Evolutionary conservation across 2,329 filamentous ascomycete species (phyloP).

Genomic region (Zasmidium citrigriseum): DNA sequence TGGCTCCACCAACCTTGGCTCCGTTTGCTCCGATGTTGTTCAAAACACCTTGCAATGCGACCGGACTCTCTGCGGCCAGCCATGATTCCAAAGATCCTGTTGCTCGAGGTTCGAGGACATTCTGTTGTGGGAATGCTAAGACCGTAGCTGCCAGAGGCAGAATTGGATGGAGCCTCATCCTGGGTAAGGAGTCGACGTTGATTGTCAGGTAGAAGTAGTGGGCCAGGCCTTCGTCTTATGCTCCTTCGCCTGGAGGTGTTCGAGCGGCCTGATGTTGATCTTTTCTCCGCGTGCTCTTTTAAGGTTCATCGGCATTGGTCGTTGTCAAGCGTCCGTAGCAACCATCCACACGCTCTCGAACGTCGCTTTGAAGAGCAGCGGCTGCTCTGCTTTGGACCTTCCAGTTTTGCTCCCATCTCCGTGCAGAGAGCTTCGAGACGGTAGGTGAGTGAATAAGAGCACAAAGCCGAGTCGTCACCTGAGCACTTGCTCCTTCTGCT

Average conservation of each 20-base stretch:
- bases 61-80: slow-evolving; percentile 47
- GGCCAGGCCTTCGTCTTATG: background rate
- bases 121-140: slow-evolving; percentile 9
- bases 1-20: slow-evolving; percentile 49
- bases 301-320: background rate
- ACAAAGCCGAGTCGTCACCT: background rate
- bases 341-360: background rate
- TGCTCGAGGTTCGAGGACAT: slow-evolving; percentile 15
- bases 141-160: background rate
- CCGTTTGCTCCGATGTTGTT: slow-evolving; percentile 59
- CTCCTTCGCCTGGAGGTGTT: background rate
- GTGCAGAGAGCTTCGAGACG: background rate
- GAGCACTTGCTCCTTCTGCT: background rate
- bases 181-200: background rate
- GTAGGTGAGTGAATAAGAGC: background rate
- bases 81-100: slow-evolving; percentile 30
- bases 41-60: slow-evolving; percentile 55
- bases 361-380: too few species aligned
- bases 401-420: background rate
- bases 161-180: background rate
- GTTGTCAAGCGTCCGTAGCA: background rate
- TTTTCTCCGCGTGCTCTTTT: background rate
- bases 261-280: background rate
- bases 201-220: background rate
- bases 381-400: background rate